phyloP scores from a whole-genome alignment of 768 basidiomycete species.

The Mycena filopes region DNA sequence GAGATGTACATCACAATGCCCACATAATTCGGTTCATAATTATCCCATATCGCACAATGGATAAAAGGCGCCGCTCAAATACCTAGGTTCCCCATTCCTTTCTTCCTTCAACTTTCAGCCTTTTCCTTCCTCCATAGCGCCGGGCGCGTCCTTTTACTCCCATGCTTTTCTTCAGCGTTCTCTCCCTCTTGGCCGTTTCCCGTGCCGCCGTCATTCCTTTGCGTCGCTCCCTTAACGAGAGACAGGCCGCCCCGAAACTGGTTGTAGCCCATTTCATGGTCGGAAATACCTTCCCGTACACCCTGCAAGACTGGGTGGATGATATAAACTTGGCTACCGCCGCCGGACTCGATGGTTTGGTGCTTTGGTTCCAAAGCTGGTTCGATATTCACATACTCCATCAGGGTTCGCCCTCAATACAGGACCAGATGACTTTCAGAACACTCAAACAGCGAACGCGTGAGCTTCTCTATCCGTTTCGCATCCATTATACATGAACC shows the following conservation, averaged over 20 bases:
- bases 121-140: conserved; percentile 24
- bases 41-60: not conserved
- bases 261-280: conserved; percentile 70
- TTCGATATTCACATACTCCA: no score
- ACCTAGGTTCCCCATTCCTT: not conserved
- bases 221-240: conserved; percentile 23
- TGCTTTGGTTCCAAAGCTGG: no score
- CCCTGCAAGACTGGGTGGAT: conserved; percentile 54
- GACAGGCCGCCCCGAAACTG: conserved; percentile 31
- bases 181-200: conserved; percentile 27
- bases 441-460: conserved; percentile 70
- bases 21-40: not conserved
- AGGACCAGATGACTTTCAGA: conserved; percentile 72
- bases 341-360: conserved; percentile 15
- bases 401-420: conserved; percentile 71
- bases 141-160: no score
- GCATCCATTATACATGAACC: conserved; percentile 3
- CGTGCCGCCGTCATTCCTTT: conserved; percentile 31
- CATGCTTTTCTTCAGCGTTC: conserved; percentile 29
- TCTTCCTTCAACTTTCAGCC: not conserved
- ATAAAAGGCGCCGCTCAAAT: not conserved
- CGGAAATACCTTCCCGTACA: conserved; percentile 60
- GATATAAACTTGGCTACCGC: conserved; percentile 40
- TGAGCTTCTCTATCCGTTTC: conserved; percentile 45
- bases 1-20: not conserved